Percentiles rank a stretch among this genome's conserved stretches.
These are phyloP conservation scores for Phialocephala subalpina DNA, from an alignment of 2,329 filamentous ascomycete species.

Conservation along the genomic window DNA sequence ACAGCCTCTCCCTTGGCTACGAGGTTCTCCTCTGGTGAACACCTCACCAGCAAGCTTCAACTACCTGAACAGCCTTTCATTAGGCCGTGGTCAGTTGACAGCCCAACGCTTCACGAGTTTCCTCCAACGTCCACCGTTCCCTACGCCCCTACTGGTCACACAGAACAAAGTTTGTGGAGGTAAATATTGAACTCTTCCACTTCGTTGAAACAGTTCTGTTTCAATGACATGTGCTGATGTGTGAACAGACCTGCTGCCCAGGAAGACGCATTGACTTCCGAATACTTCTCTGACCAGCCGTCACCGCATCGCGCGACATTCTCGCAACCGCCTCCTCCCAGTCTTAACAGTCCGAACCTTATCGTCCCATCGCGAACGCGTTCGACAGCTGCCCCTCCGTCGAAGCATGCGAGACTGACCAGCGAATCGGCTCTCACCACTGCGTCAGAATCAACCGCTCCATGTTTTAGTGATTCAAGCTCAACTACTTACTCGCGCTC, in stretches of 20 bases:
- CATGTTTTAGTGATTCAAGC: conserved; percentile 42
- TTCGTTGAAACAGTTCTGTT: conserved; percentile 29
- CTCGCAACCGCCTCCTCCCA: conserved; percentile 26
- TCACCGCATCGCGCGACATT: conserved; percentile 29
- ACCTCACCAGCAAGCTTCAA: conserved; percentile 47
- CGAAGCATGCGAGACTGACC: conserved; percentile 42
- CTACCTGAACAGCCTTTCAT: conserved; percentile 60
- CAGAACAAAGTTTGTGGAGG: conserved; percentile 26
- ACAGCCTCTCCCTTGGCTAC: conserved; percentile 60
- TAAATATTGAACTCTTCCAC: conserved; percentile 21
- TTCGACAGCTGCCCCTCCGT: conserved; percentile 21
- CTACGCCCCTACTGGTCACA: conserved; percentile 20
- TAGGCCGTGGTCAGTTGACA: conserved; percentile 64
- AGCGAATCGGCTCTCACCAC: conserved; percentile 41
- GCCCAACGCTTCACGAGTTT: conserved; percentile 69
- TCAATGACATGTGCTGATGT: conserved; percentile 30
- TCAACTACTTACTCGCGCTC: conserved; percentile 37
- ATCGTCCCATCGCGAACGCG: conserved; percentile 33
- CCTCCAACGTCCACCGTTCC: conserved; percentile 42
- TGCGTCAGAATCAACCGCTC: conserved; percentile 38
- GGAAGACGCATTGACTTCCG: conserved; percentile 33
- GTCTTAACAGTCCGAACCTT: conserved; percentile 36
- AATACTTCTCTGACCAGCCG: conserved; percentile 27
- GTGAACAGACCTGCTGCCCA: conserved; percentile 37
- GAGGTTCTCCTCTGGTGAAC: conserved; percentile 54